These are phyloP conservation scores for Clarireedia hainanense DNA, from an alignment of 2,329 filamentous ascomycete genomes.

Conservation along the genomic window DNA sequence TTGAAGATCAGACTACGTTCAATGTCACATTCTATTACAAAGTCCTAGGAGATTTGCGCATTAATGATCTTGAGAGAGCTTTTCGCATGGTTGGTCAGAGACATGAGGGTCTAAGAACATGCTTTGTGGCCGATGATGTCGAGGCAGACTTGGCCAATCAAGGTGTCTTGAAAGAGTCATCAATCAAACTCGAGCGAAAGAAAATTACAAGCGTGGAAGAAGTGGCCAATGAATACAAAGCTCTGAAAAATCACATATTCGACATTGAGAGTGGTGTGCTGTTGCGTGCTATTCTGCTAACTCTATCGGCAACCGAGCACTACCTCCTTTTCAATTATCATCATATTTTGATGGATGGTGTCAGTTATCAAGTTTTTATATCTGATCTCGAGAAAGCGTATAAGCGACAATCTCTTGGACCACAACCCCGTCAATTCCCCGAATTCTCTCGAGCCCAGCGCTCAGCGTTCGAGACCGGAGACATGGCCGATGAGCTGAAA, in stretches of 20 bases:
- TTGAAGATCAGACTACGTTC: conserved; percentile 23
- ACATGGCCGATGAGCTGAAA: conserved; percentile 25
- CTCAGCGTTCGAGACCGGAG: conserved; percentile 23
- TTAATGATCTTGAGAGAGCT: conserved; percentile 16
- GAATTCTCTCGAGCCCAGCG: conserved; percentile 31
- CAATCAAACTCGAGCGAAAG: background rate
- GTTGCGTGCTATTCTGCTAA: conserved; percentile 29
- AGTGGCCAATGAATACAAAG: background rate
- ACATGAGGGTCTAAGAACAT: conserved; percentile 26
- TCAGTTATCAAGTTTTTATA: conserved; percentile 37
- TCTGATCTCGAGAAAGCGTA: background rate
- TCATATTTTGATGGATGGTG: conserved; percentile 44
- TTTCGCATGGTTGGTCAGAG: conserved; percentile 14
- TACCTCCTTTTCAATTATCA: conserved; percentile 38
- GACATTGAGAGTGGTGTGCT: background rate
- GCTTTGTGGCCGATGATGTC: conserved; percentile 13
- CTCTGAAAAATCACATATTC: background rate
- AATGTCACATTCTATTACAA: conserved; percentile 19
- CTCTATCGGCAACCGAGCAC: conserved; percentile 28
- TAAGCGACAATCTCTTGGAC: background rate
- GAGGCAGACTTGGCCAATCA: background rate
- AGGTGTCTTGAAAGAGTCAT: conserved; percentile 7
- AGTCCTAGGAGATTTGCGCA: conserved; percentile 18
- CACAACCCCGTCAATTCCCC: conserved; percentile 28
- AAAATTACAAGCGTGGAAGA: background rate